Evolutionary conservation across 345 rosid species (phyloP).

Genomic region (Eucalyptus fibrosa): DNA sequence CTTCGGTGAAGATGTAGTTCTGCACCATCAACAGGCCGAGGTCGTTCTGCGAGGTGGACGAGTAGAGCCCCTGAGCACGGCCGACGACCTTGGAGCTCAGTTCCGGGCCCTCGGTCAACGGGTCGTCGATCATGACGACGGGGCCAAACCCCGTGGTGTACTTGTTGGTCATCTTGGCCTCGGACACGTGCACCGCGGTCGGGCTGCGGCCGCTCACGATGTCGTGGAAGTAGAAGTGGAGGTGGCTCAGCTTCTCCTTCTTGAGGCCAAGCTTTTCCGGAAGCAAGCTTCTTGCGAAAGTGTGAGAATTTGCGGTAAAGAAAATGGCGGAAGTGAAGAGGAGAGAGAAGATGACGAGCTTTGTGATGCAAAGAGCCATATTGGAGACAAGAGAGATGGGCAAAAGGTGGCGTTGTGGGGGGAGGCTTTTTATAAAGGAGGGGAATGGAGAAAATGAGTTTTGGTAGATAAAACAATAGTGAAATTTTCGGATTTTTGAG

Average conservation of each 20-base stretch:
- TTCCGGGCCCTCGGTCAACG: constrained; percentile 26
- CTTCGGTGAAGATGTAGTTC: constrained; percentile 41
- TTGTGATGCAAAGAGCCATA: not conserved
- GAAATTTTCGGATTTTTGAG: not conserved
- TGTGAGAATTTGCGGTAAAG: not conserved
- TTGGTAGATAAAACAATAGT: not conserved
- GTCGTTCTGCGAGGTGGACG: constrained; percentile 12
- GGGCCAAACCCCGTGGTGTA: constrained; percentile 14
- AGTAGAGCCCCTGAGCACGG: constrained; percentile 44
- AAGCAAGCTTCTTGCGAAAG: constrained; percentile 5
- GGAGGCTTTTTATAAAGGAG: not conserved
- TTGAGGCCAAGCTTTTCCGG: constrained; percentile 7
- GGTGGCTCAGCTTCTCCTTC: constrained; percentile 26
- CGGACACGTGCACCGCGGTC: constrained; percentile 14
- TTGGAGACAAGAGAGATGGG: not conserved
- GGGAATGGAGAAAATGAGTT: not conserved
- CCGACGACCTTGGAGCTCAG: constrained; percentile 34
- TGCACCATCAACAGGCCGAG: constrained; percentile 25
- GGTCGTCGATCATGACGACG: constrained; percentile 31
- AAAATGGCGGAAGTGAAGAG: not conserved
- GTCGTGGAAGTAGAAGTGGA: constrained; percentile 51
- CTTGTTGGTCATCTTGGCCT: constrained; percentile 6
- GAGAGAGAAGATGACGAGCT: not conserved
- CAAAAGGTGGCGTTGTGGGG: not conserved
- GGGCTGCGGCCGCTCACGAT: constrained; percentile 16